A percentile compares a stretch with the other conserved stretches of the same genome.
Conservation (phyloP, 2,329 filamentous ascomycete genomes). For the Fusarium metavorans region DNA sequence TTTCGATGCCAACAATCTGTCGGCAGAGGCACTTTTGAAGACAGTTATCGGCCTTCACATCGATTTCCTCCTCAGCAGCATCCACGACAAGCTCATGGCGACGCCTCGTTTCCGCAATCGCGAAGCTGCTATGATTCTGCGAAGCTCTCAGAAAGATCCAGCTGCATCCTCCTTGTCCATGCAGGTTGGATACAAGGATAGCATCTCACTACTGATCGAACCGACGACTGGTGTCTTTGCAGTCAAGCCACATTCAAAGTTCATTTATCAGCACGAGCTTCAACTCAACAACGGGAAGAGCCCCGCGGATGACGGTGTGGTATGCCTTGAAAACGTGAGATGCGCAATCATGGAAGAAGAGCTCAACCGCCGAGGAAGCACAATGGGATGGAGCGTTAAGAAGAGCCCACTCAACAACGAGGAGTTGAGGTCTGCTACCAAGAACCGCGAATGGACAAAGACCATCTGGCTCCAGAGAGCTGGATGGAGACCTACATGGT, state of each 20-base stretch:
- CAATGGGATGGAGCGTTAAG: constrained; percentile 72
- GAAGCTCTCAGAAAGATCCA: constrained; percentile 71
- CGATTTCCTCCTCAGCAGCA: constrained; percentile 75
- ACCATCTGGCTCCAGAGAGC: constrained; percentile 76
- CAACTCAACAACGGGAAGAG: constrained; percentile 72
- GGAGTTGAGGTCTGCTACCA: constrained; percentile 70
- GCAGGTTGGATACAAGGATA: constrained; percentile 74
- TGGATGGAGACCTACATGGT: constrained; percentile 81
- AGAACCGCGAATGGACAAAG: constrained; percentile 73
- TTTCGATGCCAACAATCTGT: constrained; percentile 76
- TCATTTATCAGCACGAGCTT: constrained; percentile 69
- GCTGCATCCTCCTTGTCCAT: constrained; percentile 75
- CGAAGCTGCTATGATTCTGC: constrained; percentile 69
- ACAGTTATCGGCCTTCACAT: constrained; percentile 81
- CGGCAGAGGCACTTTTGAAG: constrained; percentile 79
- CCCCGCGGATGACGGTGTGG: constrained; percentile 67
- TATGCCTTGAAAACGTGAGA: constrained; percentile 70
- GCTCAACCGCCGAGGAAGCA: constrained; percentile 69
- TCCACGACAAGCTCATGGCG: constrained; percentile 70
- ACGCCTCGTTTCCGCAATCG: constrained; percentile 72
- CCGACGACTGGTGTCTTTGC: constrained; percentile 82
- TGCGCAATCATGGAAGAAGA: constrained; percentile 72
- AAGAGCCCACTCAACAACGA: constrained; percentile 64
- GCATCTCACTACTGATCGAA: constrained; percentile 76
- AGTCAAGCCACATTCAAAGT: constrained; percentile 72